Conservation (phyloP, 805 yeast species). For the Pichia gijzeniarum region DNA sequence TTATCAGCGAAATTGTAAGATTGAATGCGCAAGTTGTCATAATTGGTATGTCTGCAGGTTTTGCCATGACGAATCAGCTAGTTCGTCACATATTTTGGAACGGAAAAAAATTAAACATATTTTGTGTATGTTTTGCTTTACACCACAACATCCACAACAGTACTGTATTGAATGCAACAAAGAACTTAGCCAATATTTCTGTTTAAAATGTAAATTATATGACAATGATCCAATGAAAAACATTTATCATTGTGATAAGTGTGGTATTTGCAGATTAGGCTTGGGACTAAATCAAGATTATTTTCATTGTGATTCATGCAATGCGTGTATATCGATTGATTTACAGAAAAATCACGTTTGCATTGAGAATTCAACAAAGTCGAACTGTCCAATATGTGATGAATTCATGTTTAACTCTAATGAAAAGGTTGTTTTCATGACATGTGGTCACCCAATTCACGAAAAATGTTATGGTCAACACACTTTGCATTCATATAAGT, state of each 20-base stretch:
- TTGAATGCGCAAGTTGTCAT: constrained; percentile 70
- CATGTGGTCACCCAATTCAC: constrained; percentile 93
- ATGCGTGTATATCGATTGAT: constrained; percentile 80
- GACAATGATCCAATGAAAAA: constrained; percentile 74
- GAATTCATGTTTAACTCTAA: constrained; percentile 84
- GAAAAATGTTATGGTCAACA: constrained; percentile 76
- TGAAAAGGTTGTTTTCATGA: constrained; percentile 81
- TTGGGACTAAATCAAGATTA: constrained; percentile 83
- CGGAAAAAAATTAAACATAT: constrained; percentile 59
- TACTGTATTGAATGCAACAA: constrained; percentile 63
- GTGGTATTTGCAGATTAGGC: constrained; percentile 91
- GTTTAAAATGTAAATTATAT: constrained; percentile 71
- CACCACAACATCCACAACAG: constrained; percentile 67
- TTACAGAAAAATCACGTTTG: constrained; percentile 74
- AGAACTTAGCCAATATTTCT: constrained; percentile 69
- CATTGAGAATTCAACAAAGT: constrained; percentile 80
- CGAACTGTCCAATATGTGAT: constrained; percentile 89
- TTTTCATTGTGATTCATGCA: constrained; percentile 86
- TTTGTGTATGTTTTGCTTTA: constrained; percentile 73
- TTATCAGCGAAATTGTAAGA: constrained; percentile 75
- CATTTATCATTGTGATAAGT: constrained; percentile 86
- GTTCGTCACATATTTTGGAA: constrained; percentile 47
- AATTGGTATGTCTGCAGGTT: constrained; percentile 78
- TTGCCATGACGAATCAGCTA: constrained; percentile 73
- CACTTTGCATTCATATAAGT: constrained; percentile 77